Conservation (phyloP, 768 basidiomycete genomes). For the Lactifluus subvellereus region DNA sequence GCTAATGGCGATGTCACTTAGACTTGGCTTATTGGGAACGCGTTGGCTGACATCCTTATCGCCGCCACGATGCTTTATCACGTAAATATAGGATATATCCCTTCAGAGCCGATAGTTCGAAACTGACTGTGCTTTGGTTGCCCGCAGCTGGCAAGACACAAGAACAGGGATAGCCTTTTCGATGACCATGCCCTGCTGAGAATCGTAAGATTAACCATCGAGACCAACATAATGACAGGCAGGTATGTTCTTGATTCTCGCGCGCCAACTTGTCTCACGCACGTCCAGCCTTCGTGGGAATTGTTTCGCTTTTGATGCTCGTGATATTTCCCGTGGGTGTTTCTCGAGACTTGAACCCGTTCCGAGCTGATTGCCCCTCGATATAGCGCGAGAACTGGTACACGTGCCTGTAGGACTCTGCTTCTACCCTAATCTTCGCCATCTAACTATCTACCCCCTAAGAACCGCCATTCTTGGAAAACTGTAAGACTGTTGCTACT, state of each 20-base stretch:
- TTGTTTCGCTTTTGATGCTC: neutral
- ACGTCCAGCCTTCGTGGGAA: slow-evolving; percentile 1
- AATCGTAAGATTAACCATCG: slow-evolving; percentile 27
- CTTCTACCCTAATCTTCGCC: neutral
- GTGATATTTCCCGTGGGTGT: slow-evolving; percentile 5
- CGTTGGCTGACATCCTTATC: neutral
- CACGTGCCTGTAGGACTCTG: slow-evolving; percentile 7
- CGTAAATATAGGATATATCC: neutral
- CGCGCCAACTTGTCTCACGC: neutral
- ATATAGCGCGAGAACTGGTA: slow-evolving; percentile 9
- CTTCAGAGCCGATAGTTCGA: neutral
- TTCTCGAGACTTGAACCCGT: neutral
- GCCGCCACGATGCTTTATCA: slow-evolving; percentile 4
- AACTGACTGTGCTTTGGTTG: neutral
- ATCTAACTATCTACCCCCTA: neutral
- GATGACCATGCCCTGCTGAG: slow-evolving; percentile 6
- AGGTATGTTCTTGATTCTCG: neutral
- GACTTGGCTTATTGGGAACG: slow-evolving; percentile 10
- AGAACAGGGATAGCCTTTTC: neutral
- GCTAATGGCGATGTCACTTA: neutral
- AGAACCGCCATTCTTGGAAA: slow-evolving; percentile 8
- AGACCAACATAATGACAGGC: slow-evolving; percentile 26
- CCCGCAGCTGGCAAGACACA: neutral
- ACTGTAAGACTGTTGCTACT: neutral
- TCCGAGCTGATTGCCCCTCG: neutral